Base-by-base conservation (phyloP, 768 basidiomycete genomes). In the Royoungia palumana region DNA sequence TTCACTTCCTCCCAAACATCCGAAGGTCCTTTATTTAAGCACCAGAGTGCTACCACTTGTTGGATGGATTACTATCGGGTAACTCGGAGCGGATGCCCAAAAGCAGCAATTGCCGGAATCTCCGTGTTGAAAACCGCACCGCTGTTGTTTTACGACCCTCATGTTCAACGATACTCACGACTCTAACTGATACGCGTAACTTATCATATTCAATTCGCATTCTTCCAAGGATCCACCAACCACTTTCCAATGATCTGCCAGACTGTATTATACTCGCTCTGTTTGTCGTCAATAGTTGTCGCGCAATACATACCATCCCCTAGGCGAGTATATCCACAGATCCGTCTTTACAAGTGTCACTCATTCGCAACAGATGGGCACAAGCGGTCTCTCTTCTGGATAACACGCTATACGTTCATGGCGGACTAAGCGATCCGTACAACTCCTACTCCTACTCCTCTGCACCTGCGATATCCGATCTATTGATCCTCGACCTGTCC, bases 351-450 rank as follows among this genome's bases (percentile, higher is more conserved):
- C 6, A 24, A 37, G 41, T 47, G 36, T 16, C 17, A 27, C 54
- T 58, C 27, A 63, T 34, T 24, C n/a, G 21, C 14, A 34, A 19
- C 37, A 94, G 93, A 73, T 95, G 93, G 93, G 93, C 85, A 24
- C 89, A 91, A 54, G 87, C 88, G 5, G 70, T 73, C 1, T 76
- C 81, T 17, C 59, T 85, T 36, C 64, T 86, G 20, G 72, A 78
- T 58, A 74, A 80, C 53, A 72, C 73, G 11, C 72, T 94, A 36
- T 82, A 82, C 62, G 70, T 94, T 35, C 83, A 88, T 50, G 93
- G 92, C 32, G 93, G 93, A 41, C 83, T 89, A 63, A 85, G 82
- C 35, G 89, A 92, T 66, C 73, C 75, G 28, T 79, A 66, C 66
- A 84, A 86, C 63, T 61, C 75, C 14, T 89, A 75, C 61, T 79